phyloP scores from a whole-genome alignment of 2,329 filamentous ascomycete genomes.

The Monascus ruber region DNA sequence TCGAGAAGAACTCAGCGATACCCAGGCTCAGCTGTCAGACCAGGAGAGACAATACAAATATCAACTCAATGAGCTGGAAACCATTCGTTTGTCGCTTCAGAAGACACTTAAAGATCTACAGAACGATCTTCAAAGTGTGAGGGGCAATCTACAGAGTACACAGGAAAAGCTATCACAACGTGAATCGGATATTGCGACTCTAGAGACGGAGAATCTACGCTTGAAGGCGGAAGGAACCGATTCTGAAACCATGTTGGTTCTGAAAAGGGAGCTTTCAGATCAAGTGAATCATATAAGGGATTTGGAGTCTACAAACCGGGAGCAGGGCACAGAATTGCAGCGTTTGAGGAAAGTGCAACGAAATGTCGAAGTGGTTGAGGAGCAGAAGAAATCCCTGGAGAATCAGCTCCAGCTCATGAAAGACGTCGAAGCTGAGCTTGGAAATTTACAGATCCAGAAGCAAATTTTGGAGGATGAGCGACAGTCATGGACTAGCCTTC shows the following conservation, averaged over 20 bases:
- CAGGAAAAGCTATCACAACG: slow-evolving; percentile 58
- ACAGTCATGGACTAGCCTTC: slow-evolving; percentile 72
- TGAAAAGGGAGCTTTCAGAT: slow-evolving; percentile 79
- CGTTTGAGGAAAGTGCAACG: slow-evolving; percentile 70
- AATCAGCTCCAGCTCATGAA: slow-evolving; percentile 65
- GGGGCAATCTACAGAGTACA: slow-evolving; percentile 44
- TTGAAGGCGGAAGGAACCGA: slow-evolving; percentile 82
- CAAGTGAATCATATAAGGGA: slow-evolving; percentile 85
- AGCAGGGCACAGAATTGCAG: slow-evolving; percentile 68
- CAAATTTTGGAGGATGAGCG: slow-evolving; percentile 84
- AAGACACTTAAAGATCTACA: slow-evolving; percentile 41
- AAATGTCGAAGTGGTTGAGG: slow-evolving; percentile 86
- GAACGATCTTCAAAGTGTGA: slow-evolving; percentile 44
- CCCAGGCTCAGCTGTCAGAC: slow-evolving; percentile 60
- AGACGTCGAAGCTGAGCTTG: slow-evolving; percentile 61
- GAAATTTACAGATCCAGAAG: slow-evolving; percentile 68
- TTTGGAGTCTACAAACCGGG: slow-evolving; percentile 68
- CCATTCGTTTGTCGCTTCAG: slow-evolving; percentile 48
- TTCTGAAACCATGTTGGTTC: slow-evolving; percentile 69
- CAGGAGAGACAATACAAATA: slow-evolving; percentile 55
- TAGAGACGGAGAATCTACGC: slow-evolving; percentile 74
- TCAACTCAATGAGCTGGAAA: slow-evolving; percentile 49
- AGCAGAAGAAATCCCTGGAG: slow-evolving; percentile 80
- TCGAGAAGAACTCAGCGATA: slow-evolving; percentile 75
- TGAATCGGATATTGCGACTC: slow-evolving; percentile 57